These are phyloP conservation scores for Isatis lusitanica DNA, from an alignment of 441 rosid species.

Conservation along the genomic window DNA sequence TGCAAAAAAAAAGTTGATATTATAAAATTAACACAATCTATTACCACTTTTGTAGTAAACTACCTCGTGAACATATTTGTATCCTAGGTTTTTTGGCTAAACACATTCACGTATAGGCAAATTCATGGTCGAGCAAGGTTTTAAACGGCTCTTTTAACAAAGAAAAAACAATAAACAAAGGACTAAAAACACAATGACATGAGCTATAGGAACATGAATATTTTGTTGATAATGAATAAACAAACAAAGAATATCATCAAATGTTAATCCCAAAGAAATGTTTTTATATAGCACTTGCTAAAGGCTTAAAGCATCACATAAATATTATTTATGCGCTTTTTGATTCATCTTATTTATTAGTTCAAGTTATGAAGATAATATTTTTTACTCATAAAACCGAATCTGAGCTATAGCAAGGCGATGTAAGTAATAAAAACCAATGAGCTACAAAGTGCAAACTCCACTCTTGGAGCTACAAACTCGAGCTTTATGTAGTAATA, in stretches of 20 bases:
- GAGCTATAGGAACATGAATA: too few species aligned
- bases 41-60: conserved; percentile 13
- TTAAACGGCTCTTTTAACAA: neutral
- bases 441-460: neutral
- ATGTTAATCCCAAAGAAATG: too few species aligned
- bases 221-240: too few species aligned
- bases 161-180: neutral
- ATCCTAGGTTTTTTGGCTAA: conserved; percentile 5
- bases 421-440: neutral
- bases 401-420: neutral
- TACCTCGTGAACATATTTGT: neutral
- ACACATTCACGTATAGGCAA: conserved; percentile 13
- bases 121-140: neutral
- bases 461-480: too few species aligned
- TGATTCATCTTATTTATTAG: too few species aligned
- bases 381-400: too few species aligned
- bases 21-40: neutral
- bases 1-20: neutral
- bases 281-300: too few species aligned
- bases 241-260: too few species aligned
- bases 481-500: too few species aligned
- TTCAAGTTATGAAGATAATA: too few species aligned
- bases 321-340: too few species aligned
- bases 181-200: neutral
- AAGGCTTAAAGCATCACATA: too few species aligned